phyloP scores from a whole-genome alignment of 2,329 filamentous ascomycete genomes.

The Escovopsis sp. region DNA sequence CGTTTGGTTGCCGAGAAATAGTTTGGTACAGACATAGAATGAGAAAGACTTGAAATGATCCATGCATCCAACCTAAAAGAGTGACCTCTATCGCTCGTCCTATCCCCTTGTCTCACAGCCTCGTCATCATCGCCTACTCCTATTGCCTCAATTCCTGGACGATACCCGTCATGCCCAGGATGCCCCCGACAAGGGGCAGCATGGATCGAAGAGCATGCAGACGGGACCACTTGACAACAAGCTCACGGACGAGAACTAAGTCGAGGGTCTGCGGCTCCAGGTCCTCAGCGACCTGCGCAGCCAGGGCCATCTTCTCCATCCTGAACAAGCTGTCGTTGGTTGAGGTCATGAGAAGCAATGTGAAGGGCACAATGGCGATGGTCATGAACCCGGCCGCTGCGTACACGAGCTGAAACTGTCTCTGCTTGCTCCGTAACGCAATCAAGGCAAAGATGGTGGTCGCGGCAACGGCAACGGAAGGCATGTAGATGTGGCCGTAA shows the following conservation, averaged over 20 bases:
- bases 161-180: not conserved
- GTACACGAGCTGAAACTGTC: not conserved
- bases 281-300: not conserved
- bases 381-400: not conserved
- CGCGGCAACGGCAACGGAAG: constrained; percentile 1
- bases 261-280: not conserved
- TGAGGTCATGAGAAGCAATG: constrained; percentile 1
- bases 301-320: not conserved
- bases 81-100: no score
- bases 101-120: no score
- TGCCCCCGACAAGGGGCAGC: constrained; percentile 1
- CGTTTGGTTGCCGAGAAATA: no score
- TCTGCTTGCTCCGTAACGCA: not conserved
- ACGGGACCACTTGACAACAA: constrained; percentile 3
- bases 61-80: no score
- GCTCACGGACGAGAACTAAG: not conserved
- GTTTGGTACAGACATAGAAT: no score
- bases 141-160: not conserved
- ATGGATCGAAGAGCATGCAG: constrained; percentile 3
- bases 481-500: constrained; percentile 4
- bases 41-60: no score
- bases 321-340: constrained; percentile 3
- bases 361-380: constrained; percentile 3
- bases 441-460: not conserved
- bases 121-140: no score